A percentile compares a stretch with the other conserved stretches of the same genome.
phyloP scores from a whole-genome alignment of 225 moss, liverwort and hornwort species.

The Climacium dendroides region DNA sequence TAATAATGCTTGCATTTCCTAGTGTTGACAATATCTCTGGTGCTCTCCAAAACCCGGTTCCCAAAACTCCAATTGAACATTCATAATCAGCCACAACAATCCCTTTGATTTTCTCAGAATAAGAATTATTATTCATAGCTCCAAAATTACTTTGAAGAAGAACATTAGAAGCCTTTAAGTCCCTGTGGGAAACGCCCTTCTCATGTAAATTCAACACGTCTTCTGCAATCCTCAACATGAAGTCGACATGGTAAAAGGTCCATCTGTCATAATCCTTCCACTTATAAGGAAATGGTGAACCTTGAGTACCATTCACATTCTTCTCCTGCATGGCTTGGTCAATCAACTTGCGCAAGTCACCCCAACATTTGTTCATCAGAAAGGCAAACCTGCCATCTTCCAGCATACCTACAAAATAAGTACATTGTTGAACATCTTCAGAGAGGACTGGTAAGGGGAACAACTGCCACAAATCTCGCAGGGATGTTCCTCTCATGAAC shows the following conservation, averaged over 20 bases:
- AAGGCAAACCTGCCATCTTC: neutral
- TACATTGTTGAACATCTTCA: neutral
- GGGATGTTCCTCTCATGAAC: neutral
- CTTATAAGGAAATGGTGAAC: neutral
- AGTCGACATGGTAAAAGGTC: rapidly evolving
- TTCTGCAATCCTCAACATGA: neutral
- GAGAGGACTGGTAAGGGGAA: neutral
- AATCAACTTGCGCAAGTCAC: neutral
- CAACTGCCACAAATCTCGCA: neutral
- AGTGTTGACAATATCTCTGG: too few relatives aligned
- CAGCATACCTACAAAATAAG: rapidly evolving
- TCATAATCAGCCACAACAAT: too few relatives aligned
- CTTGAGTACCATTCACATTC: neutral
- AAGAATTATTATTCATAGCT: too few relatives aligned
- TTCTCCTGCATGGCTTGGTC: neutral
- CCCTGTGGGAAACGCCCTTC: neutral
- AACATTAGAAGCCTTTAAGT: too few relatives aligned
- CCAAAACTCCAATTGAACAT: too few relatives aligned
- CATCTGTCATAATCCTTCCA: neutral
- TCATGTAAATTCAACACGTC: neutral
- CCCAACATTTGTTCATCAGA: neutral
- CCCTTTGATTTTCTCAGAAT: too few relatives aligned
- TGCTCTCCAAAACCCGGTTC: too few relatives aligned
- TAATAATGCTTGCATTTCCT: too few relatives aligned
- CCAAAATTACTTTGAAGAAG: too few relatives aligned